A percentile compares a stretch with the other conserved stretches of the same genome.
Evolutionary conservation across 768 basidiomycete species (phyloP).

Genomic region (Psilocybe azurescens): DNA sequence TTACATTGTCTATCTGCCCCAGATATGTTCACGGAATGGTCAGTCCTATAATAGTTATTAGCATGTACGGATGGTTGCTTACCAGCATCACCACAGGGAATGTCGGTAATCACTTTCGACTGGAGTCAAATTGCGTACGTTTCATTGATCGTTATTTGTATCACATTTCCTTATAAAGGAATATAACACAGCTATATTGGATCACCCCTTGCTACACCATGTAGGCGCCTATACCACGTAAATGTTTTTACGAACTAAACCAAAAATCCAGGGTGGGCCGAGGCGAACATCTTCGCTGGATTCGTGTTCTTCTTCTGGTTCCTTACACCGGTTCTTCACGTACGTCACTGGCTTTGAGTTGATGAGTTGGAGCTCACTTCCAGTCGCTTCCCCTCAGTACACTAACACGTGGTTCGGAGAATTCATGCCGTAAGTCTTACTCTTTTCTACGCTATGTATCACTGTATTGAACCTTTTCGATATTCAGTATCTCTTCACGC

Average conservation of each 20-base stretch:
- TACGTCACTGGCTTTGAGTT: conserved; percentile 25
- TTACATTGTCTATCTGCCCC: not conserved
- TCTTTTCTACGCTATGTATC: not conserved
- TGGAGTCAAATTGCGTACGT: conserved; percentile 66
- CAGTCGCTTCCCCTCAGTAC: conserved; percentile 37
- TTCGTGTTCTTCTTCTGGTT: conserved; percentile 75
- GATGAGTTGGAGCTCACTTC: not conserved
- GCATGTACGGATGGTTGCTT: conserved; percentile 28
- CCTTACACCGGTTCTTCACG: conserved; percentile 61
- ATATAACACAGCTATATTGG: conserved; percentile 46
- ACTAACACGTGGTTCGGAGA: conserved; percentile 63
- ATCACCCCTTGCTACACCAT: conserved; percentile 57
- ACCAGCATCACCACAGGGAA: conserved; percentile 35
- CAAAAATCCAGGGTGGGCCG: conserved; percentile 78
- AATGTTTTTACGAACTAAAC: too few relatives aligned
- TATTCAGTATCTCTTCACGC: conserved; percentile 63
- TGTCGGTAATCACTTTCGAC: conserved; percentile 55
- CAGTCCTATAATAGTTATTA: conserved; percentile 25
- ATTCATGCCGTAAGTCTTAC: conserved; percentile 54
- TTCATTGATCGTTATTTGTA: not conserved
- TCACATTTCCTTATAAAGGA: not conserved
- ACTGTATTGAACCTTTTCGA: not conserved
- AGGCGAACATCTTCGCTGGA: conserved; percentile 65
- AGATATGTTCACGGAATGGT: conserved; percentile 54
- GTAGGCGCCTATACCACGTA: conserved; percentile 30